Base-by-base conservation (phyloP, 768 basidiomycete genomes). In the Amyloporia xantha region DNA sequence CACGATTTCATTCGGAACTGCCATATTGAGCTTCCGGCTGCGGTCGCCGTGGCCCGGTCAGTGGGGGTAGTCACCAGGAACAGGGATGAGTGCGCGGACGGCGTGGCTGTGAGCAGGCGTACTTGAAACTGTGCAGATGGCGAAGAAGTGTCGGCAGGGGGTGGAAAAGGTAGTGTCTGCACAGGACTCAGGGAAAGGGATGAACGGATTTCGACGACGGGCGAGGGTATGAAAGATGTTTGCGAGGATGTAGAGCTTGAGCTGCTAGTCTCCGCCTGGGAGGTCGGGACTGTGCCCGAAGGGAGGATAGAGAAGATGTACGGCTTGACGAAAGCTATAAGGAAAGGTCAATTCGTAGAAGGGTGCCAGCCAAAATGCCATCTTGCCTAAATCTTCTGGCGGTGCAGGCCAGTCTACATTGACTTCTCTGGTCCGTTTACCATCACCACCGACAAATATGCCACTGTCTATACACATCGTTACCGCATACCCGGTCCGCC, bases 1-100 rank as follows among this genome's bases (percentile, higher is more conserved):
- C 91, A 88, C 0, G 83, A 68, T 54, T 74, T 78, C 76, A 92
- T 84, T 6, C 59, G 54, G 42, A 94, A 70, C 25, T 73, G 71
- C 91, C 91, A 95, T 53, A 97, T 71, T 1, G 79, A 76, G 52
- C 81, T 86, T 2, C 92, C 91, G 56, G 92, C 84, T 1, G 74
- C 65, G 4, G 79, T 63, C 2, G 83, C 79, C 1, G 78, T 68
- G 2, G 77, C 67, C 50, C 81, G 81, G 54, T 95, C 93, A 2
- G 72, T 77, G 0, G 91, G 90, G 0, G 87, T 88, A 2, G 83
- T 82, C 3, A 87, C 62, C 27, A 87, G 65, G 55, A 79, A 87
- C 0, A 76, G 55, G 3, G 82, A 78, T 0, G 82, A 73, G 54
- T 79, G 81, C 1, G 69, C 59, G 0, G 74, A 63, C 3, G 76